A percentile compares a stretch with the other conserved stretches of the same genome.
Evolutionary conservation across 805 yeast species (phyloP).

Genomic region (Saccharomyces kudriavzevii): DNA sequence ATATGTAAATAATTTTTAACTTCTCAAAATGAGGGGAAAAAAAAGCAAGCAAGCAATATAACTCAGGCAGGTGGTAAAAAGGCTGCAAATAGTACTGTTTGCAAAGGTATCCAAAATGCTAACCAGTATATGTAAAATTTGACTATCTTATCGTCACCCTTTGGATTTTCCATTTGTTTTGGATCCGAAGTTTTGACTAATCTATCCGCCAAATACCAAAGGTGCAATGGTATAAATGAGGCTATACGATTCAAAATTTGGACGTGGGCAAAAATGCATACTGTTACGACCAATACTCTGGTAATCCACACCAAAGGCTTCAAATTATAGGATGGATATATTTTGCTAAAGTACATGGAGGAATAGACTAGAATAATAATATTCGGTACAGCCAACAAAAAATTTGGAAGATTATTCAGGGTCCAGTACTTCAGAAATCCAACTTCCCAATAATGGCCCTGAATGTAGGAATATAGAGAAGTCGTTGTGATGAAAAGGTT

Average conservation of each 20-base stretch:
- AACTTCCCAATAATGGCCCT: slow-evolving; percentile 71
- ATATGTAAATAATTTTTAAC: background rate
- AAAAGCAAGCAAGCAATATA: background rate
- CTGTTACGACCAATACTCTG: slow-evolving; percentile 39
- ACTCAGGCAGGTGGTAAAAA: slow-evolving; percentile 86
- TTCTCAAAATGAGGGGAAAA: background rate
- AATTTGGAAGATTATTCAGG: slow-evolving; percentile 70
- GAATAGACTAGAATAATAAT: slow-evolving; percentile 40
- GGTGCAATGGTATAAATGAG: slow-evolving; percentile 65
- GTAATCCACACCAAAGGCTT: slow-evolving; percentile 39
- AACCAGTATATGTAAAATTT: slow-evolving; percentile 40
- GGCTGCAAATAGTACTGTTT: slow-evolving; percentile 67
- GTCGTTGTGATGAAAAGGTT: slow-evolving; percentile 12
- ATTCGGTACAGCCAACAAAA: slow-evolving; percentile 66
- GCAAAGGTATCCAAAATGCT: slow-evolving; percentile 57
- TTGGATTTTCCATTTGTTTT: slow-evolving; percentile 3
- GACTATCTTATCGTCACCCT: slow-evolving; percentile 24
- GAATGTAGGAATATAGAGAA: slow-evolving; percentile 63
- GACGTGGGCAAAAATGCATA: slow-evolving; percentile 62
- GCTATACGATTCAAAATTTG: slow-evolving; percentile 79
- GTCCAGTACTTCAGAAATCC: slow-evolving; percentile 86
- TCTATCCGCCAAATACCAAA: slow-evolving; percentile 58
- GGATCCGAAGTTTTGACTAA: slow-evolving; percentile 16
- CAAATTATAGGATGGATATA: slow-evolving; percentile 32
- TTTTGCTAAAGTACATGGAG: slow-evolving; percentile 30